A percentile compares a stretch with the other conserved stretches of the same genome.
Conservation (phyloP, 192 early-diverging fungal genomes). For the Thamnidium elegans region DNA sequence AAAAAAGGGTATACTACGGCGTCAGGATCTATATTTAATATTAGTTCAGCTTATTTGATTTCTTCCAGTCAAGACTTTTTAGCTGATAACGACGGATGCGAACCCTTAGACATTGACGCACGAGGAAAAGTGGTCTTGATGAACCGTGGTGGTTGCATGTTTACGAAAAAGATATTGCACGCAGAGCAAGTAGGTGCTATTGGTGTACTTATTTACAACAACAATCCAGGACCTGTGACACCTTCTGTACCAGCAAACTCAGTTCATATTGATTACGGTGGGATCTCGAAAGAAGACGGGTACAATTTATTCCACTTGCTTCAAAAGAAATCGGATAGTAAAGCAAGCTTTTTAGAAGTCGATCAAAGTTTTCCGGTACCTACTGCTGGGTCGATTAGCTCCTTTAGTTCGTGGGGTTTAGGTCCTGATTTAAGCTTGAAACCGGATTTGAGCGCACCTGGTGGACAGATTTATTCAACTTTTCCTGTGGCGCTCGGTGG, state of each 20-base stretch:
- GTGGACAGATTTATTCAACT: conserved; percentile 67
- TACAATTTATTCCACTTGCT: conserved; percentile 13
- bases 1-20: conserved; percentile 28
- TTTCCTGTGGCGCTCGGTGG: conserved; percentile 34
- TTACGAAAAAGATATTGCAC: conserved; percentile 39
- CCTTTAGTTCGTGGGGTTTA: conserved; percentile 66
- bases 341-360: conserved; percentile 33
- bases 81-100: conserved; percentile 52
- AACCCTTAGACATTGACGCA: conserved; percentile 1
- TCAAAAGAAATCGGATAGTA: conserved; percentile 3
- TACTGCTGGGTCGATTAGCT: conserved; percentile 45
- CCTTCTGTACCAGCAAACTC: conserved; percentile 16
- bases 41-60: conserved; percentile 35
- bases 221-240: conserved; percentile 31
- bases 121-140: conserved; percentile 45
- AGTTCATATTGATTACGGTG: conserved; percentile 41
- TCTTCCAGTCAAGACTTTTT: conserved; percentile 36
- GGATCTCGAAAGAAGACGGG: conserved; percentile 43
- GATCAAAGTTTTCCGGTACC: conserved; percentile 33
- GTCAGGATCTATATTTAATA: conserved; percentile 11
- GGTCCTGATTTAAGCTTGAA: conserved; percentile 58
- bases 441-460: conserved; percentile 63
- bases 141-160: conserved; percentile 45
- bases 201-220: conserved; percentile 50
- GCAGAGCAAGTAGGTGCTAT: conserved; percentile 48